These are phyloP conservation scores for Circinella umbellata DNA, from an alignment of 371 early-diverging fungal genomes.

Conservation along the genomic window DNA sequence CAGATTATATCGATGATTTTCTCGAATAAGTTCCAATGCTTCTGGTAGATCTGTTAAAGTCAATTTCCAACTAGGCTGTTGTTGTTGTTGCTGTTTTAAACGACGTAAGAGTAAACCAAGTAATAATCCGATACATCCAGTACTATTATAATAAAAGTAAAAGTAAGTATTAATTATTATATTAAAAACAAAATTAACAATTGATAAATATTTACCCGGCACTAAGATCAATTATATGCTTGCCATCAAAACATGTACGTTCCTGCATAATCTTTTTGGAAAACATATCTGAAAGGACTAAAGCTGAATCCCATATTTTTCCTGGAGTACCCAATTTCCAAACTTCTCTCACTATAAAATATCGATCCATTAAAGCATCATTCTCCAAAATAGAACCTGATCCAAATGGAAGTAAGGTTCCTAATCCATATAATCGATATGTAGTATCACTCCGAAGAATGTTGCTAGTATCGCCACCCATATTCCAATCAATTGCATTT, in stretches of 20 bases:
- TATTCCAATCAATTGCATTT: not conserved
- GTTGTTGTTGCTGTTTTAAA: conserved; percentile 6
- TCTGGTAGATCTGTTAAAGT: conserved; percentile 50
- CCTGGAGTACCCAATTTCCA: conserved; percentile 61
- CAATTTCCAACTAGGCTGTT: not conserved
- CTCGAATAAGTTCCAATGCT: conserved; percentile 38
- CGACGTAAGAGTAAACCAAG: conserved; percentile 34
- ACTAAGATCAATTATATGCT: conserved; percentile 52
- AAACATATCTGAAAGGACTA: conserved; percentile 52
- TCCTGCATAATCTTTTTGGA: conserved; percentile 32
- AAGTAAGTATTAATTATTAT: no score
- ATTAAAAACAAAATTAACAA: not conserved
- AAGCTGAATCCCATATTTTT: conserved; percentile 67
- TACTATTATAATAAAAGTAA: no score
- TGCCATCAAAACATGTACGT: conserved; percentile 30
- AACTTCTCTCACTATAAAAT: conserved; percentile 52
- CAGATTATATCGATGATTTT: conserved; percentile 36
- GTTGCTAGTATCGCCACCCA: not conserved
- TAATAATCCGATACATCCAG: conserved; percentile 44
- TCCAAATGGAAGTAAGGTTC: not conserved
- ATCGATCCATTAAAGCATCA: not conserved
- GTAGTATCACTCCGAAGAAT: not conserved
- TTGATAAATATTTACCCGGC: conserved; percentile 35
- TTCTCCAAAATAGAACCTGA: not conserved
- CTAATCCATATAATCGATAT: not conserved